Percentiles rank a stretch among this genome's conserved stretches.
Conservation (phyloP, 2,329 filamentous ascomycete genomes). For the Aureobasidium sp. region DNA sequence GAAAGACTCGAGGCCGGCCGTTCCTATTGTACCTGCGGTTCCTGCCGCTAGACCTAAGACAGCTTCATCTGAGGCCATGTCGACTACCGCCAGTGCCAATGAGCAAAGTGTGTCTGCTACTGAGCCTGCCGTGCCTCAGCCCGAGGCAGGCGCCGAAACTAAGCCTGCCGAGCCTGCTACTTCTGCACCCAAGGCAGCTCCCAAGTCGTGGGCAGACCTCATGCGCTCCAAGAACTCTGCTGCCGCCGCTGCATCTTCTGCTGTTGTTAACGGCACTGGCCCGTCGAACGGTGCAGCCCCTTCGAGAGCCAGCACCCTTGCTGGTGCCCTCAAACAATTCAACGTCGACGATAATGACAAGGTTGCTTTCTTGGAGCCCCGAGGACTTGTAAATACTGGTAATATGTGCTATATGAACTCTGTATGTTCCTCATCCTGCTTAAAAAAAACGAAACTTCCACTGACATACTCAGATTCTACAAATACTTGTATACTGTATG, state of each 20-base stretch:
- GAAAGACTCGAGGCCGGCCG: conserved; percentile 37
- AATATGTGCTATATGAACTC: conserved; percentile 99
- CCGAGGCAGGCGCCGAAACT: conserved; percentile 23
- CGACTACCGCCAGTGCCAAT: background rate
- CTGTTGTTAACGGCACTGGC: conserved; percentile 21
- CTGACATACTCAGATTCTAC: conserved; percentile 64
- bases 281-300: conserved; percentile 23
- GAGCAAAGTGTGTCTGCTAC: conserved; percentile 15
- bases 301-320: conserved; percentile 56
- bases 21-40: conserved; percentile 47
- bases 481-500: conserved; percentile 87
- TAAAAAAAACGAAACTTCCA: background rate
- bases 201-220: conserved; percentile 62
- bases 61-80: conserved; percentile 28
- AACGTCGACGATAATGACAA: conserved; percentile 58
- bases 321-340: conserved; percentile 70
- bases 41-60: conserved; percentile 33
- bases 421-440: conserved; percentile 41
- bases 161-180: conserved; percentile 32
- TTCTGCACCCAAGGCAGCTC: conserved; percentile 36
- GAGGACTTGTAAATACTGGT: conserved; percentile 90
- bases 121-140: conserved; percentile 16
- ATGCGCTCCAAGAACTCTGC: conserved; percentile 47
- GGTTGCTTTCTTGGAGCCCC: conserved; percentile 79
- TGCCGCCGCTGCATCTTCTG: conserved; percentile 23